phyloP scores from a whole-genome alignment of 768 basidiomycete genomes.

The Coprinopsis strossmayeri region DNA sequence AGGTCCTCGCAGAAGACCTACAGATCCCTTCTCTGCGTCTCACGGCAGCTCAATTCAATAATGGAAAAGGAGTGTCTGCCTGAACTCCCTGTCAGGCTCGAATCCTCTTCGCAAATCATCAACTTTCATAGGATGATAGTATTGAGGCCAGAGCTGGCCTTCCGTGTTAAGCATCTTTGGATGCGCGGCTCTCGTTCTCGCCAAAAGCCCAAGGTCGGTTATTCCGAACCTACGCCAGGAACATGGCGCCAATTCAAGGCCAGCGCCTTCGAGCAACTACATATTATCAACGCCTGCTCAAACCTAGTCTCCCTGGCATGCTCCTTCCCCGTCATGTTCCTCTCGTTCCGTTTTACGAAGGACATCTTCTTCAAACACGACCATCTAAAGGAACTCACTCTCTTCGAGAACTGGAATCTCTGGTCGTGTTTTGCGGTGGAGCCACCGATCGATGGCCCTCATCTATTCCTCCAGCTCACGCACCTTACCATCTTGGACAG shows the following conservation, averaged over 20 bases:
- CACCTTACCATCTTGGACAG: conserved; percentile 9
- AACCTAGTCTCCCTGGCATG: conserved; percentile 9
- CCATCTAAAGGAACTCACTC: conserved; percentile 6
- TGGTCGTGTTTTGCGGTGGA: conserved; percentile 7
- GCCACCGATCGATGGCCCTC: conserved; percentile 6
- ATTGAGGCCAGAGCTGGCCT: conserved; percentile 3
- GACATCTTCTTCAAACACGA: conserved; percentile 11
- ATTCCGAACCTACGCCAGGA: conserved; percentile 7
- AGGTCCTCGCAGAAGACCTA: conserved; percentile 4
- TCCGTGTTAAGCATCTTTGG: conserved; percentile 4
- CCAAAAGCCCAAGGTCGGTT: conserved; percentile 6
- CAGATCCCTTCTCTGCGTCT: background rate
- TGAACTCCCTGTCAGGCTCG: conserved; percentile 7
- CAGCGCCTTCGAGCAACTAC: conserved; percentile 9
- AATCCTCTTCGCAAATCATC: conserved; percentile 7
- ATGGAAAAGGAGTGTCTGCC: conserved; percentile 6
- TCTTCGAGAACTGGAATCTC: conserved; percentile 11
- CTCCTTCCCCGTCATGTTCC: conserved; percentile 11
- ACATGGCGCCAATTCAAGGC: conserved; percentile 10
- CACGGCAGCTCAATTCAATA: background rate
- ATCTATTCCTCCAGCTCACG: conserved; percentile 9
- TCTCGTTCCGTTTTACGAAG: conserved; percentile 8
- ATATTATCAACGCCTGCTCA: conserved; percentile 8
- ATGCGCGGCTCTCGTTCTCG: conserved; percentile 2
- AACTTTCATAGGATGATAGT: conserved; percentile 4